Base-by-base conservation (phyloP, 2,329 filamentous ascomycete genomes). In the Venturiaceae sp. region DNA sequence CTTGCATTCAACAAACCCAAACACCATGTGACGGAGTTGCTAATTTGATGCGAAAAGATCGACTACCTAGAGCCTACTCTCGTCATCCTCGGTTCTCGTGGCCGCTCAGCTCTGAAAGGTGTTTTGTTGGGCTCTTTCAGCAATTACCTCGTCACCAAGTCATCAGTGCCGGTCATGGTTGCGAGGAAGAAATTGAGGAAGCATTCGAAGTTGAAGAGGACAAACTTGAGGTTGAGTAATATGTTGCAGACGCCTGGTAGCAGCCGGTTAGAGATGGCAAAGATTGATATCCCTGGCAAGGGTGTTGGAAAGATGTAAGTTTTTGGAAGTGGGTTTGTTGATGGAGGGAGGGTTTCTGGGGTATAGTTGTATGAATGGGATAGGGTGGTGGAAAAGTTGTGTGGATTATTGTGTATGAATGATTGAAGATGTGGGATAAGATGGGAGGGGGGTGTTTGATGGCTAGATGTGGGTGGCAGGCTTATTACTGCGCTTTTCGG, bases 111-210 rank as follows among this genome's bases (percentile, higher is more conserved):
- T 46, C 78, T 99, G 58, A 97, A 97, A 73, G 92, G 91, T 68
- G 92, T 96, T 23, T 86, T 99, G 61, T 81, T 99, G 32, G 94
- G 94, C 28, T 96, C 92, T 0, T 97, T 99, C 73, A 95, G 90
- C 61, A 97, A 97, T 70, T 99, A 99, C 68, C 80, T 99, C 7
- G 92, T 99, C 33, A 95, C 91, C 37, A 97, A 97, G 75, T 95
- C 90, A 63, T 95, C 90, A 2, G 91, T 95, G 16, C 94, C 94
- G 0, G 94, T 99, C 61, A 99, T 99, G 94, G 94, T 97, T 36
- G 94, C 94, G 7, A 81, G 94, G 60, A 96, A 95, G 77, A 87
- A 89, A 60, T 79, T 96, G 46, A 81, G 88, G 53, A 96, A 96
- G 72, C 88, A 95, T 74, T 86, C 83, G 70, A 92, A 92, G 70